Base-by-base conservation (phyloP, 169 alveolate species). In the Plasmodium inui region DNA sequence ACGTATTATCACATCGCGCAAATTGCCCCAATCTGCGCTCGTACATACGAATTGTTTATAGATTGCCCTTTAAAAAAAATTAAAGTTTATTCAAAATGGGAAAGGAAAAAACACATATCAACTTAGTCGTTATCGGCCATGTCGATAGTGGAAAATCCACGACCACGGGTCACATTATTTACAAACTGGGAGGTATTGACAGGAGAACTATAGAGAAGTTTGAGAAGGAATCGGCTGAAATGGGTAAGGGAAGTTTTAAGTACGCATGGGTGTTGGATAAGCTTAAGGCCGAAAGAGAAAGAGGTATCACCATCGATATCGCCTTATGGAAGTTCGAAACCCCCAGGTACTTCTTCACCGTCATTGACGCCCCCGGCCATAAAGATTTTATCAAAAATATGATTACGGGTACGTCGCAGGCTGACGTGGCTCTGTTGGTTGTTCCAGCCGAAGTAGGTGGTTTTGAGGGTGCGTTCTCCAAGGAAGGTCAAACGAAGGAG, bases 331-430 rank as follows among this genome's bases (percentile, higher is more conserved):
- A 99, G 97, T 98, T 99, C 98, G 99, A 98, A 96, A 98, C 99
- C 79, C 98, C 98, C 72, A 98, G 98, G 95, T 98, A 97, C 96
- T 98, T 98, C 98, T 99, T 97, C 99, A 99, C 99, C 91, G 99
- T 99, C 96, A 98, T 99, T 95, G 99, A 99, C 97, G 99, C 99
- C 89, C 99, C 99, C 72, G 99, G 99, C 67, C 99, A 99, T 94
- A 96, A 99, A 89, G 99, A 99, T 96, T 99, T 98, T 98, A 98
- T 99, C 96, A 98, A 98, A 98, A 99, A 99, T 97, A 99, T 99
- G 99, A 99, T 99, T 97, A 98, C 99, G 61, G 99, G 99, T 88
- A 98, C 99, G 46, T 98, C 99, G 39, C 99, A 98, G 96, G 99
- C 99, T 76, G 99, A 99, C 96, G 99, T 98, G 79, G 99, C 99